A percentile compares a stretch with the other conserved stretches of the same genome.
Evolutionary conservation across 2,329 filamentous ascomycete genomes (phyloP).

Genomic region (Coleophoma crateriformis): DNA sequence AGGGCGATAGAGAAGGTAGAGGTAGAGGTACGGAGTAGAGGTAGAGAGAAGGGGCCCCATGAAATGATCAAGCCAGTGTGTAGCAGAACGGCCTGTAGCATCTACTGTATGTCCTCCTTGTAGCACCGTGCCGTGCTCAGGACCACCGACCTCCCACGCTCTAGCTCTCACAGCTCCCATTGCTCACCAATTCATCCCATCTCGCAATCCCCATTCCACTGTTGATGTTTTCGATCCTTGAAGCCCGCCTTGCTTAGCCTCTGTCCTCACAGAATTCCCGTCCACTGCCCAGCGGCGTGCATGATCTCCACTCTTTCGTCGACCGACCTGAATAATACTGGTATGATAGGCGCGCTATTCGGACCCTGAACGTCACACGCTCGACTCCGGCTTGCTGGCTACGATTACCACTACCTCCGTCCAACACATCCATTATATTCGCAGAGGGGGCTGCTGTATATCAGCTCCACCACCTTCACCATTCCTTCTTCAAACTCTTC

Average conservation of each 20-base stretch:
- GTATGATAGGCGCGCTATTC: not conserved
- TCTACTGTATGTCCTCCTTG: too few relatives aligned
- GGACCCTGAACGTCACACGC: conserved; percentile 2
- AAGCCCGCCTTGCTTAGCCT: not conserved
- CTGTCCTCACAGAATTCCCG: not conserved
- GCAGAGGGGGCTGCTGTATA: conserved; percentile 61
- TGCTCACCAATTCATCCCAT: not conserved
- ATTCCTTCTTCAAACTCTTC: conserved; percentile 70
- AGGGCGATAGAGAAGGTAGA: too few relatives aligned
- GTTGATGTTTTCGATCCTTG: not conserved
- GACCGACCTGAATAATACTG: not conserved
- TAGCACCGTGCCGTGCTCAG: too few relatives aligned
- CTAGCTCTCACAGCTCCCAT: too few relatives aligned
- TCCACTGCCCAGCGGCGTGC: not conserved
- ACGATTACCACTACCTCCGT: not conserved
- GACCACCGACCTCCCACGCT: too few relatives aligned
- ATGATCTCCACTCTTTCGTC: conserved; percentile 2
- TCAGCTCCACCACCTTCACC: conserved; percentile 75
- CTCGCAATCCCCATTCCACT: not conserved
- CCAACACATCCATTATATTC: not conserved
- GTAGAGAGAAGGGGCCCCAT: too few relatives aligned
- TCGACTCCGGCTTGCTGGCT: not conserved
- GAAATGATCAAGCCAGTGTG: too few relatives aligned
- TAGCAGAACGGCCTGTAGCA: too few relatives aligned
- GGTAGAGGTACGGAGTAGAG: too few relatives aligned